Evolutionary conservation across 805 yeast species (phyloP), one percentile per base, ranked within the genome.

Genomic region (Teunomyces stri): DNA sequence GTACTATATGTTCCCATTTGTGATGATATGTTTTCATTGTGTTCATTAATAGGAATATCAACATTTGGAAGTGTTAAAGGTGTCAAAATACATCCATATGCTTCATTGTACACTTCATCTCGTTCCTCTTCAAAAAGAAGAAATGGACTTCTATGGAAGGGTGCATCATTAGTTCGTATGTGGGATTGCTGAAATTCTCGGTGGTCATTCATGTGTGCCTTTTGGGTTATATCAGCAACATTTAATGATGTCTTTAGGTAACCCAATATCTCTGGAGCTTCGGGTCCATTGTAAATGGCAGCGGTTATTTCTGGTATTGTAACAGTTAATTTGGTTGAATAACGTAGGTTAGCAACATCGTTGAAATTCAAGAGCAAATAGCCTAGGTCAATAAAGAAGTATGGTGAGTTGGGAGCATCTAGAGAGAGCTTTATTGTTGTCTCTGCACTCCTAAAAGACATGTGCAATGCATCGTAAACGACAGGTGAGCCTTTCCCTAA

Each of bases 141-240:
- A 60, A 89, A 91, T 0, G 94, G 84, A 16, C 82, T 71, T 46
- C 99, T 68, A 54, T 89, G 94, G 51, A 81, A 89, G 0, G 96
- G 89, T 0, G 87, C 86, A 70, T 94, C 99, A 56, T 89, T 87
- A 5, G 70, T 53, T 15, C 79, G 67, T 1, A 91, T 65, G 62
- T 87, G 96, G 2, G 72, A 70, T 44, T 83, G 83, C 60, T 91
- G 97, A 15, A 66, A 57, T 7, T 59, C 57, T 44, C 80, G 65
- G 37, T 78, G 76, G 10, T 74, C 73, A 0, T 60, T 61, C 51
- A 75, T 76, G 49, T 80, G 69, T 10, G 69, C 64, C 46, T 79
- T 79, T 48, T 80, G 82, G 18, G 75, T 68, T 52, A 89, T 84
- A 50, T 82, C 76, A 2, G 89, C 80, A 12, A 84, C 52, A 11